A percentile compares a stretch with the other conserved stretches of the same genome.
Conservation (phyloP, 148 eudicot genomes). For the Oxyria digyna region DNA sequence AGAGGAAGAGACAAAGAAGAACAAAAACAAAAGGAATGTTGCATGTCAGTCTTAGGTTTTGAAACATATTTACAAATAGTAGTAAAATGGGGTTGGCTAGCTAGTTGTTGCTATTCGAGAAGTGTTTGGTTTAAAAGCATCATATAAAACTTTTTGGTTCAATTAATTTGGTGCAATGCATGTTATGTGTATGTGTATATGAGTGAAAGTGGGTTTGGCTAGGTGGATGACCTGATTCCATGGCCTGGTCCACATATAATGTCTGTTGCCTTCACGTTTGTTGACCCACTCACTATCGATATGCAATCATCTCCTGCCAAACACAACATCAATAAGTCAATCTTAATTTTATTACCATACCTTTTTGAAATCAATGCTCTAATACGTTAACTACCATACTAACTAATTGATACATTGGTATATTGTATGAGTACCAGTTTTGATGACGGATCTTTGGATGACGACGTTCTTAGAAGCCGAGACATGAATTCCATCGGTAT, state of each 20-base stretch:
- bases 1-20: neutral
- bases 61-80: too few relatives aligned
- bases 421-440: conserved; percentile 79
- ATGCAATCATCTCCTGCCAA: conserved; percentile 90
- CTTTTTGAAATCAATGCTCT: too few relatives aligned
- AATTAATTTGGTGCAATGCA: neutral
- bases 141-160: neutral
- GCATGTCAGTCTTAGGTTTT: neutral
- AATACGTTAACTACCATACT: neutral
- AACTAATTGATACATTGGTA: too few relatives aligned
- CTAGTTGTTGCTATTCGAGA: too few relatives aligned
- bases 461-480: conserved; percentile 36
- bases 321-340: too few relatives aligned
- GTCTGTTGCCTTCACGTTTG: conserved; percentile 32
- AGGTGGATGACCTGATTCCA: conserved; percentile 62
- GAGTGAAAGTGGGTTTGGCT: neutral
- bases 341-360: too few relatives aligned
- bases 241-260: conserved; percentile 88
- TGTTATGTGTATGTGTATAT: neutral
- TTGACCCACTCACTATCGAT: conserved; percentile 79
- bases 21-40: neutral
- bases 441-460: conserved; percentile 30
- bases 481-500: conserved; percentile 86
- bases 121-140: neutral
- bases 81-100: too few relatives aligned